These are phyloP conservation scores for Dalbergia cultrata DNA, from an alignment of 306 rosid genomes.

Conservation along the genomic window DNA sequence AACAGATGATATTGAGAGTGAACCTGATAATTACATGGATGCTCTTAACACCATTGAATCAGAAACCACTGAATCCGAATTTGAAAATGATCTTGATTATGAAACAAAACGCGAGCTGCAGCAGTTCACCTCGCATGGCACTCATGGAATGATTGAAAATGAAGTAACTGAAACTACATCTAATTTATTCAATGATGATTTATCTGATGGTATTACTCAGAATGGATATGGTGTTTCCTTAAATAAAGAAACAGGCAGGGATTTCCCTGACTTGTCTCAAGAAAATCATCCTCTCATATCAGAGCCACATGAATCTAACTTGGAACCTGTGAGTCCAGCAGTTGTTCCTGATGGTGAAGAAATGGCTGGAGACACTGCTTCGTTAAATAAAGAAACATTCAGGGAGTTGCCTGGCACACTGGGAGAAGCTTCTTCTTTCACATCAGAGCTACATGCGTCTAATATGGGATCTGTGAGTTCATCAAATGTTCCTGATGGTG, in stretches of 20 bases:
- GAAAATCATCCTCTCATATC: constrained; percentile 35
- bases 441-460: constrained; percentile 34
- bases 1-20: constrained; percentile 79
- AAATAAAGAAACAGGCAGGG: constrained; percentile 42
- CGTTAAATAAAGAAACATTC: constrained; percentile 48
- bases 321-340: constrained; percentile 16
- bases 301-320: constrained; percentile 25
- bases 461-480: constrained; percentile 8
- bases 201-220: constrained; percentile 55
- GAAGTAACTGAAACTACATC: constrained; percentile 51
- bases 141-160: constrained; percentile 54
- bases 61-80: constrained; percentile 83
- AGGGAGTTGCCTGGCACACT: constrained; percentile 42
- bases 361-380: constrained; percentile 45
- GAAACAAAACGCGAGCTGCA: constrained; percentile 77
- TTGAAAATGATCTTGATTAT: constrained; percentile 80
- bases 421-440: constrained; percentile 32
- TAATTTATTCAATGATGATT: constrained; percentile 48
- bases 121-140: constrained; percentile 40
- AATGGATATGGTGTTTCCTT: constrained; percentile 51
- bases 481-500: constrained; percentile 37
- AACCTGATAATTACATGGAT: constrained; percentile 85
- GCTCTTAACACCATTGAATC: constrained; percentile 92
- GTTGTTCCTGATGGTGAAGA: constrained; percentile 37
- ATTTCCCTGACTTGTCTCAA: constrained; percentile 35